A percentile compares a stretch with the other conserved stretches of the same genome.
These are phyloP conservation scores for Striga asiatica DNA, from an alignment of 257 asterid genomes.

Conservation along the genomic window DNA sequence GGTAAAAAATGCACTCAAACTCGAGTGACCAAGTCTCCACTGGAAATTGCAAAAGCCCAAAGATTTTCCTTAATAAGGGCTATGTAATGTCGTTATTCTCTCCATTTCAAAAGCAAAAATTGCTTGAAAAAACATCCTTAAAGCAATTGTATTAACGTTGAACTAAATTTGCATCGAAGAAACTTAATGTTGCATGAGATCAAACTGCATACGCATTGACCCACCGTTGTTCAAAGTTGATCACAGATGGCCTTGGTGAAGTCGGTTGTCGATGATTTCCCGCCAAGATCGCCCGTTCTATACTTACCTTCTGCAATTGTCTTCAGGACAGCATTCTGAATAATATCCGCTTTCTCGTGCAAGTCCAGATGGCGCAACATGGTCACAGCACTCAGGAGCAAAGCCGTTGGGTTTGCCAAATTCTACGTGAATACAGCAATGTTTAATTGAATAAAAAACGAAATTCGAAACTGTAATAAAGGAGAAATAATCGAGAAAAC, in stretches of 20 bases:
- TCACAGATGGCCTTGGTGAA: conserved; percentile 86
- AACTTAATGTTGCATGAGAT: conserved; percentile 13
- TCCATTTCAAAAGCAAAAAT: no score
- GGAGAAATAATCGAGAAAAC: not conserved
- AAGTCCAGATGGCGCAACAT: conserved; percentile 79
- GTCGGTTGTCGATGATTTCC: conserved; percentile 64
- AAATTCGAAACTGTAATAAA: not conserved
- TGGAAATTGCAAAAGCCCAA: no score
- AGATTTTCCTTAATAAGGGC: no score
- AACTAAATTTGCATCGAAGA: conserved; percentile 3
- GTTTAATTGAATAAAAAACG: not conserved
- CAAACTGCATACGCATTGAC: conserved; percentile 16
- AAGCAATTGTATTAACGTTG: not conserved
- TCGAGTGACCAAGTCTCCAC: no score
- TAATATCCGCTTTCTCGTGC: conserved; percentile 66
- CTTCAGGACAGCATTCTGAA: conserved; percentile 68
- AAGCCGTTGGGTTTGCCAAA: conserved; percentile 93
- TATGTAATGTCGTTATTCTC: no score
- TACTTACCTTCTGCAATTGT: conserved; percentile 89
- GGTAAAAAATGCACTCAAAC: no score
- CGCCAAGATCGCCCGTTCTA: conserved; percentile 91
- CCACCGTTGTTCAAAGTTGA: conserved; percentile 31
- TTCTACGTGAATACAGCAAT: conserved; percentile 34
- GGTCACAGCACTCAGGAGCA: conserved; percentile 73
- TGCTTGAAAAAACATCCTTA: conserved; percentile 7